Base-by-base conservation (phyloP, 176 grass and related monocot genomes). In the Olyra latifolia region DNA sequence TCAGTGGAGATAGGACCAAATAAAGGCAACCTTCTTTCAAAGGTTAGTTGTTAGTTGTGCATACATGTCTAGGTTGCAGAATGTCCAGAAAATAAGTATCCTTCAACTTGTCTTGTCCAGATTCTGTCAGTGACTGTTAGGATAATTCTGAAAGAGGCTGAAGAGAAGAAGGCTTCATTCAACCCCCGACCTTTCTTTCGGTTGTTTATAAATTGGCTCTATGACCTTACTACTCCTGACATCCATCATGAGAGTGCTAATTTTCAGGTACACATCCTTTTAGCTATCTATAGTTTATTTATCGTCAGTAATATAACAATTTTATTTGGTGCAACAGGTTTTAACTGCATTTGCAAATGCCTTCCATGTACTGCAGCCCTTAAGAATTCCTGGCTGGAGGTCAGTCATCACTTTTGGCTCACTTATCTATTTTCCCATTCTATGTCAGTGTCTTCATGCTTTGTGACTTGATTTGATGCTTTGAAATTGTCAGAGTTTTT, bases 101-200 rank as follows among this genome's bases (percentile, higher is more conserved):
- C 52, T 48, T 62, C 62, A 47, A 80, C 28, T 74, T 93, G 42
- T 77, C 75, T 17, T 82, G 68, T 88, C 59, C 76, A 97, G 90
- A 85, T 97, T 72, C 60, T 97, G 29, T 87, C 76, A 48, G 88
- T 93, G 66, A 84, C 88, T 75, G 76, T 78, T 63, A 90, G 70
- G 79, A 63, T 86, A 30, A 88, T 97, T 50, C 79, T 86, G 62
- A 97, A 91, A 76, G 93, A 93, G 68, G 88, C 88, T 8, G 93
- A 93, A 76, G 93, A 97, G 65, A 97, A 97, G 83, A 97, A 91
- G 65, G 47, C 79, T 55, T 85, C 85, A 54, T 97, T 97, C 56
- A 97, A 91, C 71, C 89, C 93, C 40, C 83, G 86, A 59, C 90
- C 93, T 78, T 97, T 87, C 54, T 93, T 93, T 25, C 81, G 90